A percentile compares a stretch with the other conserved stretches of the same genome.
Conservation (phyloP, 1,139 yeast genomes). For the Nematodospora anomalae region DNA sequence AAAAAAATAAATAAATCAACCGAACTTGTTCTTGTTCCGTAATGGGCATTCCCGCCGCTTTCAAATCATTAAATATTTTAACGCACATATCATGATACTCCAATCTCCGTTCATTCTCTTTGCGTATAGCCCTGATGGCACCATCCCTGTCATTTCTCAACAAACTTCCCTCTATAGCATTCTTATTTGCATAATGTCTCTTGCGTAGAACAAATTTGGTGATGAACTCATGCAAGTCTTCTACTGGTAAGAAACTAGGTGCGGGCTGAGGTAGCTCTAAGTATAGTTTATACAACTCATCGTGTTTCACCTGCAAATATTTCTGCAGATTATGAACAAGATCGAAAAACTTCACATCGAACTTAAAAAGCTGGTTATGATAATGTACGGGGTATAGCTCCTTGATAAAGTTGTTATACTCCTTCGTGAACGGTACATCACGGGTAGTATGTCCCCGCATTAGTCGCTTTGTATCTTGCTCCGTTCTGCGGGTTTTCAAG, state of each 20-base stretch:
- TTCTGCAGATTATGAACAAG: conserved; percentile 15
- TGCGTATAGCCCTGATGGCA: conserved; percentile 1
- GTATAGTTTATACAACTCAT: conserved; percentile 32
- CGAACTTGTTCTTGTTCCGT: conserved; percentile 31
- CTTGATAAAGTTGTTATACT: conserved; percentile 26
- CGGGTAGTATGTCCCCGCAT: conserved; percentile 1
- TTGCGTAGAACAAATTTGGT: conserved; percentile 21
- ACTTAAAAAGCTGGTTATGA: conserved; percentile 6
- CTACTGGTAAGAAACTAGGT: conserved; percentile 30
- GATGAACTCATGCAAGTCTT: conserved; percentile 41
- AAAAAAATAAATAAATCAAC: conserved; percentile 31
- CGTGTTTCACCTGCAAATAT: conserved; percentile 25
- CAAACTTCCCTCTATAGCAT: conserved; percentile 4
- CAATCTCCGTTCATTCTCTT: conserved; percentile 14
- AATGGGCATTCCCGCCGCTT: conserved; percentile 26
- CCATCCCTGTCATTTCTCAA: conserved; percentile 1
- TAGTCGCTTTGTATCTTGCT: conserved; percentile 5
- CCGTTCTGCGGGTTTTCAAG: conserved; percentile 5
- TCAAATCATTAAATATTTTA: conserved; percentile 29
- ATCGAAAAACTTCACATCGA: conserved; percentile 10
- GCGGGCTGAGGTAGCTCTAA: conserved; percentile 35
- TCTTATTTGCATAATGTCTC: conserved; percentile 7
- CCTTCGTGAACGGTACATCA: conserved; percentile 1
- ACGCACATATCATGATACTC: conserved; percentile 23
- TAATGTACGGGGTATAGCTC: conserved; percentile 41